Base-by-base conservation (phyloP, 2,329 filamentous ascomycete species). In the Diaporthe capsici region DNA sequence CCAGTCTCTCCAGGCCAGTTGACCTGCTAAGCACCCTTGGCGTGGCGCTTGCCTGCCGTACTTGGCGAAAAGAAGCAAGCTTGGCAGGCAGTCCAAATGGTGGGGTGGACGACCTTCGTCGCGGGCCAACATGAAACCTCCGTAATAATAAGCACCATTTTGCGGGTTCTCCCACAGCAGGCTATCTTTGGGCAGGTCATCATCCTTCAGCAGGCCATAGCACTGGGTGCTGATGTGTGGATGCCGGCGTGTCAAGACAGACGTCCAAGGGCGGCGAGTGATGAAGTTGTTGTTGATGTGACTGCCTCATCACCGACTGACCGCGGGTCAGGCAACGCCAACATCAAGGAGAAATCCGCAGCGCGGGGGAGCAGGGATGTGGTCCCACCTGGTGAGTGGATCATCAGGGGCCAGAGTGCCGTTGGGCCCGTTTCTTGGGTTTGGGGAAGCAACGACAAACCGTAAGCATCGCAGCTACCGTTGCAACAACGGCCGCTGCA, bases 51-150 rank as follows among this genome's bases (percentile, higher is more conserved):
- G 63, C 47, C 65, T 53, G 65, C 65, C 65, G 65, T 68, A 34
- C 65, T 68, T 68, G 65, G 65, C 65, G 47, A 3, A 39, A 68
- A 68, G 47, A 68, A 68, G 65, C 65, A 68, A 39, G 28, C 65
- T 68, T 68, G 63, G 63, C 63, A 68, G 63, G 44, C 61, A 49
- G 61, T 42, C n/a, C 60, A 25, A 51, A 15, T 61, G 39, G n/a
- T 31, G 39, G 25, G 34, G 39, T 31, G 42, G 60, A 42, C 15
- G 39, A 31, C 39, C 6, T 47, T 44, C 9, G 25, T n/a, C 28
- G 51, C 13, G 51, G 51, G 28, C 9, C 12, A 28, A 15, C 12
- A 28, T 31, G n/a, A 55, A 28, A 55, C 25, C 51, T 55, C 51
- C 51, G 25, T 49, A 22, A 22, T 47, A 49, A 49, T 44, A 44